Evolutionary conservation across 352 stramenopile species (phyloP), one percentile per base, ranked within the genome.

Genomic region (Globisporangium spiculum): DNA sequence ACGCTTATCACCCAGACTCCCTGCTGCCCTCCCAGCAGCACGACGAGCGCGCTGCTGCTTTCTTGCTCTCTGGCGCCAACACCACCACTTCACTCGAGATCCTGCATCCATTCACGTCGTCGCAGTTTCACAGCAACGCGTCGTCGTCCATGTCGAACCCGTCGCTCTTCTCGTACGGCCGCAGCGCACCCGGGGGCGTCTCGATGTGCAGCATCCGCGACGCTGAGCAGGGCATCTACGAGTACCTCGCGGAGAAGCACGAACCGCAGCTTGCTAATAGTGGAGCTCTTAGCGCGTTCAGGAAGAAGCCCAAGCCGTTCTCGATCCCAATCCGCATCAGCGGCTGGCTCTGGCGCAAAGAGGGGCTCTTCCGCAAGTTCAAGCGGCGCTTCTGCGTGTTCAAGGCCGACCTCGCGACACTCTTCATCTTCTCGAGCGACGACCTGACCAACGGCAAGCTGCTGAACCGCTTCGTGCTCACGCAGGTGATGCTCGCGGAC

Each of bases 361-460:
- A 89, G 63, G 83, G 79, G 0, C 26, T 74, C 16, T 78, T 88
- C 60, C 58, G 73, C 22, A 76, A 68, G 24, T 87, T 78, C 70
- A 74, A 72, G 20, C 72, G 78, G 16, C 79, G 83, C 10, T 88
- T 90, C 58, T 89, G 83, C 59, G 79, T 89, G 60, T 91, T 91
- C 59, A 71, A 82, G 12, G 74, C 81, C 18, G 60, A 76, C 10
- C 57, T 58, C 3, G 67, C 75, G 50, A 69, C 79, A 59, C 71
- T 91, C 7, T 77, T 69, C 22, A 36, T 89, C 18, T 89, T 79
- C 59, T 76, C 74, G 5, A 72, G 77, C 63, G 83, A 88, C 53
- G 69, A 86, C 34, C 83, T 74, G 22, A 64, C 75, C 1, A 74
- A 72, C 30, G 61, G 79, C 26, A 79, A 77, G 34, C 32, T 86